Base-by-base conservation (phyloP, 352 stramenopile species). In the Globisporangium uncinulatum region DNA sequence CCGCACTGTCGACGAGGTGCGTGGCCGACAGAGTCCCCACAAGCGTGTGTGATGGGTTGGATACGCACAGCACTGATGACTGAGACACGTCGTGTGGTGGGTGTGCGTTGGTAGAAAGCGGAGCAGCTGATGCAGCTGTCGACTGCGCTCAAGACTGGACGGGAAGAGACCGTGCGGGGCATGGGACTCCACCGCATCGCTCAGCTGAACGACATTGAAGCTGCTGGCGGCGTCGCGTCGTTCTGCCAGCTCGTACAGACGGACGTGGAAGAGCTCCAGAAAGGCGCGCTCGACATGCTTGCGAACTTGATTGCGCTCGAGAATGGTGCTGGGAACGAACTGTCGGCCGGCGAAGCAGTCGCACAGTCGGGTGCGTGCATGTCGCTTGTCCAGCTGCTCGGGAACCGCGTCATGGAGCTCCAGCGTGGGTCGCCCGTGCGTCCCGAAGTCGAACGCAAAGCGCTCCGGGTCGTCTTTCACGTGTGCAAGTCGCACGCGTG, bases 181-280 rank as follows among this genome's bases (percentile, higher is more conserved):
- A 85, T 95, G 75, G 85, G 85, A 0, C 48, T 81, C 1, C 81
- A 93, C 49, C 81, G 76, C 52, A 70, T 95, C 19, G 73, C 81
- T 17, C 83, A 95, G 63, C 67, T 95, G 3, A 95, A 95, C 59
- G 85, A 95, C 59, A 71, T 95, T 17, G 83, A 92, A 52, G 76
- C 79, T 6, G 83, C 80, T n/a, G 85, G 85, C 37, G 85, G 85
- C 7, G 71, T 95, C 19, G 60, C 61, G 1, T 82, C 81, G 9
- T 90, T 95, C 43, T 92, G 81, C 49, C 66, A 86, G 14, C 47
- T 95, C 37, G 63, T 93, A 1, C 62, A 70, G 10, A 81, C 70
- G 0, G 73, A 85, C 24, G 62, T 76, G 1, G 74, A 82, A 51
- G 69, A 79, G 15, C 44, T 89, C 4, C 79, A 91, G 49, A 74